A percentile compares a stretch with the other conserved stretches of the same genome.
Evolutionary conservation across 345 rosid genomes (phyloP).

Genomic region (Lepidium africanum): DNA sequence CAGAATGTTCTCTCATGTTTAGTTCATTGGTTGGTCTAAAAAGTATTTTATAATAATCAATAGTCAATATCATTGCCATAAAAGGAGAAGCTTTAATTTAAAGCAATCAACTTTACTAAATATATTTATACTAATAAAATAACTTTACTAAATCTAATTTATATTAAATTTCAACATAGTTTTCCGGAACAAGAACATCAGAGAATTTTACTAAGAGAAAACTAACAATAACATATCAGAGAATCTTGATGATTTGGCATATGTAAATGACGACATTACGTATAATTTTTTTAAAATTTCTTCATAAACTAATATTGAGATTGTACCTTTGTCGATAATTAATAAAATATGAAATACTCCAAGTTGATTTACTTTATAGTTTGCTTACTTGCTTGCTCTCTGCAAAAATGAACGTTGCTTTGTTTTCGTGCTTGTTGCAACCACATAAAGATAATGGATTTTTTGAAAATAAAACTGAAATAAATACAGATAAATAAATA

Average conservation of each 20-base stretch:
- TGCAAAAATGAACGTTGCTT: conserved; percentile 57
- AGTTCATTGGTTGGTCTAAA: background rate
- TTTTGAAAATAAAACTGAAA: background rate
- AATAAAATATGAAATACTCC: background rate
- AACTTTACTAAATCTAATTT: conserved; percentile 3
- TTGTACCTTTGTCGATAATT: background rate
- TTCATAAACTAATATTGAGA: background rate
- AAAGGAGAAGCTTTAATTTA: background rate
- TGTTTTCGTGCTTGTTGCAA: conserved; percentile 29
- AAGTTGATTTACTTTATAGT: conserved; percentile 12
- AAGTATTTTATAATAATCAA: background rate
- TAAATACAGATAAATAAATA: background rate
- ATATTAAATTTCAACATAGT: background rate
- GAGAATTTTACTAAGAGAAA: conserved; percentile 5
- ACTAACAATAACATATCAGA: background rate
- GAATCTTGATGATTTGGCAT: conserved; percentile 17
- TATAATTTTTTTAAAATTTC: background rate
- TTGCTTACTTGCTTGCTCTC: conserved; percentile 14
- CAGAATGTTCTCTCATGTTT: background rate
- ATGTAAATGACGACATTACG: background rate
- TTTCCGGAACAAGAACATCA: conserved; percentile 14
- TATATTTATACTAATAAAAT: background rate
- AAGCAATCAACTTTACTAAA: background rate
- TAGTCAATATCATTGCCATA: background rate
- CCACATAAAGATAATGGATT: background rate